Base-by-base conservation (phyloP, 73 alveolate species). In the Paraurostyla sp. region DNA sequence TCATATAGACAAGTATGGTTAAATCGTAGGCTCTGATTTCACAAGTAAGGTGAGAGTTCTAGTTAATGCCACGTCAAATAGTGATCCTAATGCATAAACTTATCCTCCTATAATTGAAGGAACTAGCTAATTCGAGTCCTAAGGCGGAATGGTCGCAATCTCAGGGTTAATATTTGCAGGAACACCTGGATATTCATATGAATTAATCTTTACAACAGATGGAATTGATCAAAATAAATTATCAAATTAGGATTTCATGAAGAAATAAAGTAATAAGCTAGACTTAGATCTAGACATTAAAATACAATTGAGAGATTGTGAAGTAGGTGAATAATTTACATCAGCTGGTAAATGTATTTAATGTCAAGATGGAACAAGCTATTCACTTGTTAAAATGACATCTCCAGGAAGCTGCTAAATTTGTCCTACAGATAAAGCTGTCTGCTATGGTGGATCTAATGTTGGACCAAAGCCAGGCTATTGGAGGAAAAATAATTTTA, bases 401-500 rank as follows among this genome's bases (percentile, higher is more conserved):
- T 29, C 22, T 11, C 73, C 73, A 13, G 73, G 73, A 9, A 23
- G 33, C 15, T 56, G 73, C 36, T 15, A 16, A 13, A 56, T 16
- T 16, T 56, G 73, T 56, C 73, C 73, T 9, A 56, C 73, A n/a
- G 49, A 46, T 6, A 49, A 75, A 23, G 93, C 93, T 27, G 76
- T 42, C 7, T 85, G 93, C 33, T 29, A 18, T 29, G 93, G 93
- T 9, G 89, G 83, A 23, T 32, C 54, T 38, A 35, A 13, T 6
- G 50, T 85, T 27, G 83, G 68, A 7, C 89, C 93, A 0, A 33
- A 45, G 38, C 81, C 93, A 0, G 94, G 94, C 0, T 87, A 87
- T 57, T 87, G 94, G 91, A 76, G 94, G 30, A 15, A 15, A 20
- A 22, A 82, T 0, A 33, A 86, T 18, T 11, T 7, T 4, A 71